phyloP scores from a whole-genome alignment of 139 green algal species.

The Desmodesmus armatus region DNA sequence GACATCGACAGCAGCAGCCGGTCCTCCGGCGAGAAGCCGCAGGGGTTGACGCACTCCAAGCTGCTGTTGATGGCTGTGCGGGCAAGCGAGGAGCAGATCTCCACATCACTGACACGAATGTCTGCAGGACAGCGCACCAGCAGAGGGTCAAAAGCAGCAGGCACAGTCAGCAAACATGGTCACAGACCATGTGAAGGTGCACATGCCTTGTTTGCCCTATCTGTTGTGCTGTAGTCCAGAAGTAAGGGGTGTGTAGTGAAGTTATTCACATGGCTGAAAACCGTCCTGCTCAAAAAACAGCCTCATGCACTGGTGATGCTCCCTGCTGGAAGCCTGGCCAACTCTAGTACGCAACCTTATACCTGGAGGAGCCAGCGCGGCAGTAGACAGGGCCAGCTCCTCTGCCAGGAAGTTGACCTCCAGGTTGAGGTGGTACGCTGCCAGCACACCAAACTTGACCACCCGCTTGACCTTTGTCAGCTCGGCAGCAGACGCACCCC shows the following conservation, averaged over 20 bases:
- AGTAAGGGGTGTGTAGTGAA: no score
- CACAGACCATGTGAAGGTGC: no score
- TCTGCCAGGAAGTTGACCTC: constrained; percentile 78
- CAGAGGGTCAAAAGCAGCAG: constrained; percentile 10
- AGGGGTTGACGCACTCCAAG: background rate
- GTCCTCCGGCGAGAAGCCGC: background rate
- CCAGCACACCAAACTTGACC: constrained; percentile 72
- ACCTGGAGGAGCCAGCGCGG: constrained; percentile 35
- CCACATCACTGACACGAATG: background rate
- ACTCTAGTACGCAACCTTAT: background rate
- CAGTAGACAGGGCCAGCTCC: constrained; percentile 56
- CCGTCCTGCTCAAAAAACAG: no score
- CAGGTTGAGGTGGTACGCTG: constrained; percentile 72
- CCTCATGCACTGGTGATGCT: no score
- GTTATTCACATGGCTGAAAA: no score
- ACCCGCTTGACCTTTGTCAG: constrained; percentile 66
- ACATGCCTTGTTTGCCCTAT: background rate
- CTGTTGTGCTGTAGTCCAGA: background rate
- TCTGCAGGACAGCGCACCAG: background rate
- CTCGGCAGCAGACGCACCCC: constrained; percentile 51
- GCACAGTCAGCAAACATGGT: no score
- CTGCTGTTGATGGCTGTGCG: constrained; percentile 27
- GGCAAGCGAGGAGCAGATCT: constrained; percentile 28
- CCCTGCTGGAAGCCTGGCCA: no score
- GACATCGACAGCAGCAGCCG: constrained; percentile 49